These are phyloP conservation scores for Echites panduratus DNA, from an alignment of 257 asterid genomes.

Conservation along the genomic window DNA sequence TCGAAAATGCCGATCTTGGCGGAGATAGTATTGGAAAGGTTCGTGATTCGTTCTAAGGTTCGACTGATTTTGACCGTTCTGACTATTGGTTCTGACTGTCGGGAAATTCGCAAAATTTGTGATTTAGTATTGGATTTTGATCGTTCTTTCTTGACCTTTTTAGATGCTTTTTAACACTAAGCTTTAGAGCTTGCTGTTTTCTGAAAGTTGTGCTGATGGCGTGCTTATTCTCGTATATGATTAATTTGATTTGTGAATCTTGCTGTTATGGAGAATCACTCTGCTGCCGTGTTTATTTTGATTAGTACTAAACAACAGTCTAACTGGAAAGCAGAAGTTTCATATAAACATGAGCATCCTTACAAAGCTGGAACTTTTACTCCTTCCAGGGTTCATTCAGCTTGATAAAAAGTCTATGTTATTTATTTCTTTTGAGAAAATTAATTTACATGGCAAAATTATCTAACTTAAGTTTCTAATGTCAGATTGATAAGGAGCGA, in stretches of 20 bases:
- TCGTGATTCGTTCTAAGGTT: neutral
- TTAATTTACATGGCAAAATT: no score
- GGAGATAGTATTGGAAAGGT: slow-evolving; percentile 34
- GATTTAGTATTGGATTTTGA: neutral
- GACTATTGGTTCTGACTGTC: neutral
- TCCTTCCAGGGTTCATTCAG: neutral
- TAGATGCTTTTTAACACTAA: neutral
- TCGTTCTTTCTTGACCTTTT: neutral
- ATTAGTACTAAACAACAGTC: neutral
- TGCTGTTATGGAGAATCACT: neutral
- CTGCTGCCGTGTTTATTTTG: neutral
- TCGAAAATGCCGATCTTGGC: slow-evolving; percentile 47
- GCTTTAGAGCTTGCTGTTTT: neutral
- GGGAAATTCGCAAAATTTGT: neutral
- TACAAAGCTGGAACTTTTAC: neutral
- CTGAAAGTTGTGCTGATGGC: neutral
- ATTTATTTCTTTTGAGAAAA: no score
- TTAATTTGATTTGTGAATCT: neutral
- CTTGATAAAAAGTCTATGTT: neutral
- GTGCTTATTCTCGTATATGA: neutral
- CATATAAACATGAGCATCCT: neutral
- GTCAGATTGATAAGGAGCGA: slow-evolving; percentile 78
- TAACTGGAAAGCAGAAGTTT: neutral
- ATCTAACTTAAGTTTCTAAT: slow-evolving; percentile 1
- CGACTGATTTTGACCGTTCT: neutral